A percentile compares a stretch with the other conserved stretches of the same genome.
phyloP scores from a whole-genome alignment of 2,329 filamentous ascomycete species.

The Cephalotrichum gorgonifer region DNA sequence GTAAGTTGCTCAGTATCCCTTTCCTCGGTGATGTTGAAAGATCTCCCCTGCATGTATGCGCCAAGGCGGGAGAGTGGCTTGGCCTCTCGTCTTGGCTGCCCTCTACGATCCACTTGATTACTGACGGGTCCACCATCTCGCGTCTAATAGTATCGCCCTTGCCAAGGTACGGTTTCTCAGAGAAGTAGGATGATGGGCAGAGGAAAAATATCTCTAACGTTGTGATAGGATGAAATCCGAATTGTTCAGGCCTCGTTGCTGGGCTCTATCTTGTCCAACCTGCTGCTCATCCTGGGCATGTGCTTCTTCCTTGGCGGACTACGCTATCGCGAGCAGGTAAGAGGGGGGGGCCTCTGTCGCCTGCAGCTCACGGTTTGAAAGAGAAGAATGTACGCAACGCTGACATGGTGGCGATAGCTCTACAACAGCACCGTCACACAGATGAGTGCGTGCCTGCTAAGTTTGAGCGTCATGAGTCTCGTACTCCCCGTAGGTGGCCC shows the following conservation, averaged over 20 bases:
- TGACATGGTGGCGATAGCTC: conserved; percentile 38
- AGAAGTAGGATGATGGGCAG: neutral
- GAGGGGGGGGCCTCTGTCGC: conserved; percentile 10
- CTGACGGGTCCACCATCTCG: neutral
- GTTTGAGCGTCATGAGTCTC: conserved; percentile 81
- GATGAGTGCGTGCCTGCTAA: conserved; percentile 89
- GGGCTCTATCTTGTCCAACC: conserved; percentile 80
- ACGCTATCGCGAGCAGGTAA: conserved; percentile 73
- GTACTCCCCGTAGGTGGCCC: conserved; percentile 57
- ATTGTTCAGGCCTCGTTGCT: conserved; percentile 87
- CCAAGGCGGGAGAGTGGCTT: neutral
- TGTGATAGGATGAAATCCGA: conserved; percentile 61
- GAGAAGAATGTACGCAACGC: neutral
- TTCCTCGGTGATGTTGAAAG: neutral
- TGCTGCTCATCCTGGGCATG: conserved; percentile 86
- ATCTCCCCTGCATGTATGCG: neutral
- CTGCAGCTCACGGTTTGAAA: neutral
- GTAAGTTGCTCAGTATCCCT: conserved; percentile 28
- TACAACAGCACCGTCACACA: conserved; percentile 95
- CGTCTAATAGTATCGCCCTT: neutral
- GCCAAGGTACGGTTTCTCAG: neutral
- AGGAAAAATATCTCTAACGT: neutral
- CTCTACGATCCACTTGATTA: neutral
- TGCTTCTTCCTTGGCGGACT: conserved; percentile 79
- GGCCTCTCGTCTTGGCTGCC: neutral